These are phyloP conservation scores for Papiliotrema laurentii DNA, from an alignment of 1,284 basidiomycete genomes.

Conservation along the genomic window DNA sequence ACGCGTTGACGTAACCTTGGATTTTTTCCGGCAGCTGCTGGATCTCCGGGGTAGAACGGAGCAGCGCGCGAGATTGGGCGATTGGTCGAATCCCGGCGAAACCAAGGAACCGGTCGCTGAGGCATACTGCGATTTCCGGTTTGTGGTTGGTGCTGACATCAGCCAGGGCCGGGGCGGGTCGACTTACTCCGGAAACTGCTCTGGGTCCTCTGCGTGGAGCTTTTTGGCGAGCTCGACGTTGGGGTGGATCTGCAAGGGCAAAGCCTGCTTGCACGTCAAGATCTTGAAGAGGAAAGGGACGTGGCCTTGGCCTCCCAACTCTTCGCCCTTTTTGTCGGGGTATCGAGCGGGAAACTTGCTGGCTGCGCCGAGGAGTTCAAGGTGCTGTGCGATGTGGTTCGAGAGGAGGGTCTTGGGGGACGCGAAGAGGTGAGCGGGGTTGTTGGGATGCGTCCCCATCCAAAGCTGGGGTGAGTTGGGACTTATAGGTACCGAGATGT, in stretches of 20 bases:
- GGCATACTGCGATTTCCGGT: constrained; percentile 91
- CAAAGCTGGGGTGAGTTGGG: constrained; percentile 19
- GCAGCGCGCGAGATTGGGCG: constrained; percentile 14
- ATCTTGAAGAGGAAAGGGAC: constrained; percentile 42
- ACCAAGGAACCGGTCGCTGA: constrained; percentile 74
- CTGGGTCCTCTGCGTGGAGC: constrained; percentile 30
- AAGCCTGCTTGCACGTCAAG: constrained; percentile 34
- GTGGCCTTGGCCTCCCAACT: constrained; percentile 20
- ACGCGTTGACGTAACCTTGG: constrained; percentile 5
- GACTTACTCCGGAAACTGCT: constrained; percentile 28
- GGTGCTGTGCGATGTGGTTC: constrained; percentile 15
- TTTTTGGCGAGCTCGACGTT: constrained; percentile 32
- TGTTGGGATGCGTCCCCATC: constrained; percentile 38
- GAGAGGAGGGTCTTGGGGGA: constrained; percentile 13
- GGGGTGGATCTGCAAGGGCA: constrained; percentile 38
- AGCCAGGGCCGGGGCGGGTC: neutral
- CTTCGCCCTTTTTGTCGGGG: constrained; percentile 16
- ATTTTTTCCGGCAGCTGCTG: constrained; percentile 5
- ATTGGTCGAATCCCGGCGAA: constrained; percentile 48
- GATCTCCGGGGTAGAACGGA: constrained; percentile 19
- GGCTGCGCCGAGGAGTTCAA: constrained; percentile 18
- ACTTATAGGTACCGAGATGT: neutral
- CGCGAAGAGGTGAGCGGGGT: constrained; percentile 23
- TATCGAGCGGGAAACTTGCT: constrained; percentile 21
- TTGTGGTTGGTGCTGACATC: constrained; percentile 32